Evolutionary conservation across 163 green algal genomes (phyloP).

Genomic region (Scenedesmus sp.): DNA sequence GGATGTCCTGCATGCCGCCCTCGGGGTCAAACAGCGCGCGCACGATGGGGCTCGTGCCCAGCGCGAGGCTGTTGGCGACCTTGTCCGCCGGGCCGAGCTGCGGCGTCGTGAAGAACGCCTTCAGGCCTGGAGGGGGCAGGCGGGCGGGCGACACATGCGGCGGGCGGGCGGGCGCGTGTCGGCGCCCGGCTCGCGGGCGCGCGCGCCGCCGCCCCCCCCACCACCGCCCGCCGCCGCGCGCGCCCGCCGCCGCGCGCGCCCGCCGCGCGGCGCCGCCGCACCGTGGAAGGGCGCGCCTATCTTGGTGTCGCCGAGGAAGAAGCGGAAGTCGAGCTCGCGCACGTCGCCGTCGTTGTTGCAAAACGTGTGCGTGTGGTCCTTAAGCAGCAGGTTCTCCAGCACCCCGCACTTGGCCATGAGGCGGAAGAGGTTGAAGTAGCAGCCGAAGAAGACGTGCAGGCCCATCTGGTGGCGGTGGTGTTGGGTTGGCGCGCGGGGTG

Average conservation of each 20-base stretch:
- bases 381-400: slow-evolving; percentile 94
- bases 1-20: slow-evolving; percentile 86
- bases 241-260: no score
- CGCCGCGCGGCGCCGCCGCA: no score
- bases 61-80: slow-evolving; percentile 87
- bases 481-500: neutral
- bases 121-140: slow-evolving; percentile 68
- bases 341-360: slow-evolving; percentile 92
- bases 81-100: slow-evolving; percentile 87
- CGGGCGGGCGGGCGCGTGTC: no score
- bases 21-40: slow-evolving; percentile 93
- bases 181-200: no score
- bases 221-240: no score
- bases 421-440: slow-evolving; percentile 98
- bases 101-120: slow-evolving; percentile 91
- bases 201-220: no score
- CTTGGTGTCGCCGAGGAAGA: slow-evolving; percentile 83
- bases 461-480: slow-evolving; percentile 72
- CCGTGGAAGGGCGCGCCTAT: slow-evolving; percentile 95
- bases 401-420: slow-evolving; percentile 97
- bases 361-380: slow-evolving; percentile 98
- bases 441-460: slow-evolving; percentile 95
- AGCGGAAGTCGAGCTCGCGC: slow-evolving; percentile 92
- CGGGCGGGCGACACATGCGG: no score
- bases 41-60: slow-evolving; percentile 93